phyloP scores from a whole-genome alignment of 108 stramenopile genomes.

The Aureococcus anophagefferens region DNA sequence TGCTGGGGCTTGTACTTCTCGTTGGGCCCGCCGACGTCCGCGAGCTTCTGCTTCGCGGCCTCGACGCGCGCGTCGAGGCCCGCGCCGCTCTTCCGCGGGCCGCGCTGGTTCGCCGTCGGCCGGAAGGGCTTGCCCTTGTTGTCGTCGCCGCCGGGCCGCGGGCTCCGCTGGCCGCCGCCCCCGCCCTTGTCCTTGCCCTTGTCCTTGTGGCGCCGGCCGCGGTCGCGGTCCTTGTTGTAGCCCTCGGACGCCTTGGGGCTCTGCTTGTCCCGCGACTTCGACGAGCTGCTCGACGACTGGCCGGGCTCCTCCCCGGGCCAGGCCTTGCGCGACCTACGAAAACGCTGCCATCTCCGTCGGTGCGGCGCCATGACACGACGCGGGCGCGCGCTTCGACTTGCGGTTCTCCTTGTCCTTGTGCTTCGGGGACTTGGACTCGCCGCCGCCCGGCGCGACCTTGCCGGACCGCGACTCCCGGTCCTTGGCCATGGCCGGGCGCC shows the following conservation, averaged over 20 bases:
- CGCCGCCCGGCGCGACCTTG: no score
- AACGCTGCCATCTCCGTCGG: no score
- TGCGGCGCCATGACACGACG: no score
- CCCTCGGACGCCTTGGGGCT: not conserved
- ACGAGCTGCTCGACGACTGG: no score
- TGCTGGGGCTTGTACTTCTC: not conserved
- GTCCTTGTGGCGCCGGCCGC: not conserved
- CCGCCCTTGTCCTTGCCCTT: not conserved
- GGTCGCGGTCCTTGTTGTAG: no score
- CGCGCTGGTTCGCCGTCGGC: not conserved
- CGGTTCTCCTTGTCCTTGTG: no score
- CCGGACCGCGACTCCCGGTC: no score
- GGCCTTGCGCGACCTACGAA: no score
- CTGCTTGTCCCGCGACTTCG: slow-evolving; percentile 2
- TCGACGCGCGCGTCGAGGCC: not conserved
- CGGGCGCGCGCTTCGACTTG: no score
- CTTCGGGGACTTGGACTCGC: no score
- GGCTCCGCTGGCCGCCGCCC: not conserved
- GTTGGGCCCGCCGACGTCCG: not conserved
- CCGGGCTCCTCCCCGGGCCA: not conserved
- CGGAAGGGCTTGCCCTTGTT: slow-evolving; percentile 1
- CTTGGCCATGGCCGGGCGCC: no score
- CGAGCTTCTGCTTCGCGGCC: not conserved
- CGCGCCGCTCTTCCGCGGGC: not conserved
- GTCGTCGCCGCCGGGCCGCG: no score